A percentile compares a stretch with the other conserved stretches of the same genome.
Evolutionary conservation across 2,329 filamentous ascomycete species (phyloP).

Genomic region (Stromatinia cepivora): DNA sequence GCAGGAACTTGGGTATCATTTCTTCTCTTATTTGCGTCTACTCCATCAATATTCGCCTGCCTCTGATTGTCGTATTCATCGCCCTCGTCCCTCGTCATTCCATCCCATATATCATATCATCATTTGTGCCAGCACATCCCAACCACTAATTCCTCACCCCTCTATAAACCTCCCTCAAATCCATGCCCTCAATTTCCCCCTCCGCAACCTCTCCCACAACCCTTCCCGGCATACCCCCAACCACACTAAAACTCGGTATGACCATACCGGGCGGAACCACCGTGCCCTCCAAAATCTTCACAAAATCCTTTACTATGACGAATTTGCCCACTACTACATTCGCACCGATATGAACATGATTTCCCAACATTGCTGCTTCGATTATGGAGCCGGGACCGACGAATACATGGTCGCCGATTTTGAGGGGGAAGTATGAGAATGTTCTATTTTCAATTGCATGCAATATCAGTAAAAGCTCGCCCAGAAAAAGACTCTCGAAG

Average conservation of each 20-base stretch:
- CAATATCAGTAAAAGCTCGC: slow-evolving; percentile 2
- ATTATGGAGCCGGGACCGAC: slow-evolving; percentile 74
- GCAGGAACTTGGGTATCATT: slow-evolving; percentile 13
- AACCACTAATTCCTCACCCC: slow-evolving; percentile 55
- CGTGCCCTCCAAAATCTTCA: slow-evolving; percentile 79
- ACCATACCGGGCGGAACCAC: slow-evolving; percentile 88
- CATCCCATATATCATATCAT: not conserved
- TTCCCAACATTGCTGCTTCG: slow-evolving; percentile 80
- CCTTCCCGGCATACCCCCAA: slow-evolving; percentile 78
- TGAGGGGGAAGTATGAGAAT: slow-evolving; percentile 83
- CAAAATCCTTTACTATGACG: slow-evolving; percentile 90
- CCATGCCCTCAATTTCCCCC: slow-evolving; percentile 64
- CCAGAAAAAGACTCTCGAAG: not conserved
- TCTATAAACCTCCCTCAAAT: slow-evolving; percentile 64
- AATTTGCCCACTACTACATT: slow-evolving; percentile 80
- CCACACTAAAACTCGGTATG: slow-evolving; percentile 86
- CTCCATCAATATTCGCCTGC: not conserved
- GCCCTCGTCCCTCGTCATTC: not conserved
- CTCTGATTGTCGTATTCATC: not conserved
- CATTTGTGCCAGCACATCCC: not conserved
- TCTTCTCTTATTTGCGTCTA: slow-evolving; percentile 4
- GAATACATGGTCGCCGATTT: slow-evolving; percentile 93
- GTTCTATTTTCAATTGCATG: slow-evolving; percentile 44
- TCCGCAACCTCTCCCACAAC: slow-evolving; percentile 81
- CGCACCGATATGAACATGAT: slow-evolving; percentile 81